phyloP scores from a whole-genome alignment of 805 yeast genomes.

The Yarrowia sp. region DNA sequence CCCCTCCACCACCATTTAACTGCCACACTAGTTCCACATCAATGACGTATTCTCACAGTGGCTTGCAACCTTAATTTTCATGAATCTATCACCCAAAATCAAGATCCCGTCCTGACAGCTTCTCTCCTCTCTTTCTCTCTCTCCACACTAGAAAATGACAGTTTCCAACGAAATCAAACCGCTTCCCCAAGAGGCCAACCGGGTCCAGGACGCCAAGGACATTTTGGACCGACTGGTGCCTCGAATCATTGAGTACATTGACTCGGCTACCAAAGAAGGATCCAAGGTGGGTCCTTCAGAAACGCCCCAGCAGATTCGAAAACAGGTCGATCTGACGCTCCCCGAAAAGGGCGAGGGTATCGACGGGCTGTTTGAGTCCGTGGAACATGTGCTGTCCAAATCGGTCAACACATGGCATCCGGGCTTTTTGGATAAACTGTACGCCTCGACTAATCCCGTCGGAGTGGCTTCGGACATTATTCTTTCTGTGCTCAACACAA shows the following conservation, averaged over 20 bases:
- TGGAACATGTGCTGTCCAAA: conserved; percentile 56
- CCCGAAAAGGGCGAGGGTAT: conserved; percentile 42
- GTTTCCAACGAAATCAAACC: conserved; percentile 8
- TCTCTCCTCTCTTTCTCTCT: not conserved
- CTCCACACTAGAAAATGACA: not conserved
- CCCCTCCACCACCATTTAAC: not conserved
- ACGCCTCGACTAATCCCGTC: conserved; percentile 81
- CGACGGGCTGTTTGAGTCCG: conserved; percentile 46
- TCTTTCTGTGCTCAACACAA: conserved; percentile 69
- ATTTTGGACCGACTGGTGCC: conserved; percentile 15
- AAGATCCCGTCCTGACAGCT: not conserved
- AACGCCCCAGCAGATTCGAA: conserved; percentile 47
- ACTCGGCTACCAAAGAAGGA: not conserved
- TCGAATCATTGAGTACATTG: conserved; percentile 17
- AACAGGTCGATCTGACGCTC: conserved; percentile 40
- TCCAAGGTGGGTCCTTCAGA: conserved; percentile 10
- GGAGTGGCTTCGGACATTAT: conserved; percentile 73
- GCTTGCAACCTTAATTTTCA: not conserved
- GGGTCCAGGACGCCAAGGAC: conserved; percentile 13
- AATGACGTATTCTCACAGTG: not conserved
- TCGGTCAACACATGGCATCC: conserved; percentile 86
- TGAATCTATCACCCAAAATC: not conserved
- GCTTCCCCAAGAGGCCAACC: conserved; percentile 1
- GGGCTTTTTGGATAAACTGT: conserved; percentile 78
- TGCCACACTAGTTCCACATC: not conserved